Evolutionary conservation across 345 rosid species (phyloP), one percentile per base, ranked within the genome.

Genomic region (Hypericum androsaemum): DNA sequence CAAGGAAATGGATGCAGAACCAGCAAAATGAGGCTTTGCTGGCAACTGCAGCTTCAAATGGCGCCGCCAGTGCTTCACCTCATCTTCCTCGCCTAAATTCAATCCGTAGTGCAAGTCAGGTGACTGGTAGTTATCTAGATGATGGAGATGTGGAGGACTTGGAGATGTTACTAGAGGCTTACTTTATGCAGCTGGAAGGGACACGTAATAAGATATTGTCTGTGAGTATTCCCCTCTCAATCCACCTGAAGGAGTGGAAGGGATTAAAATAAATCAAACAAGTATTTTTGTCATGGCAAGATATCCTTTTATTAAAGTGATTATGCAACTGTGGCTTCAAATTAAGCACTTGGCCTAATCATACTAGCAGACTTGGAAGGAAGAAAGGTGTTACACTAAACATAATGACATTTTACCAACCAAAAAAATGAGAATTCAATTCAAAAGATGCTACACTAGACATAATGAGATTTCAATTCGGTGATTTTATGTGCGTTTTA

Each of bases 161-260:
- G 55, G 98, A 90, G 66, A 89, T 83, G 97, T 65, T 89, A 69
- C 77, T 89, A 36, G 95, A 89, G 65, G 94, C 97, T 42, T 89
- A 89, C 67, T 89, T 89, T 58, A 80, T 86, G 94, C 95, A 89
- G 74, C 78, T 86, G 43, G 97, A 86, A 56, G 97, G 95, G 64
- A 89, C 84, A 56, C 79, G 90, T 22, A 89, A 86, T 80, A 89
- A 82, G 71, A 89, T 89, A 55, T 78, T 89, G 50, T 83, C 96
- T 42, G 94, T 81, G 66, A 79, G 89, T 75, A 17, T 43, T 64
- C 50, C 43, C 58, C 22, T 40, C 28, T 10, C 8, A 11, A 5
- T 28, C 12, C 42, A 12, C 16, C 32, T 22, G 32, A 22, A 22
- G 32, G 32, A 22, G 32, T 22, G 32, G 4, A 22, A 22, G 32